Base-by-base conservation (phyloP, 1,139 yeast species). In the Scheffersomyces titani region DNA sequence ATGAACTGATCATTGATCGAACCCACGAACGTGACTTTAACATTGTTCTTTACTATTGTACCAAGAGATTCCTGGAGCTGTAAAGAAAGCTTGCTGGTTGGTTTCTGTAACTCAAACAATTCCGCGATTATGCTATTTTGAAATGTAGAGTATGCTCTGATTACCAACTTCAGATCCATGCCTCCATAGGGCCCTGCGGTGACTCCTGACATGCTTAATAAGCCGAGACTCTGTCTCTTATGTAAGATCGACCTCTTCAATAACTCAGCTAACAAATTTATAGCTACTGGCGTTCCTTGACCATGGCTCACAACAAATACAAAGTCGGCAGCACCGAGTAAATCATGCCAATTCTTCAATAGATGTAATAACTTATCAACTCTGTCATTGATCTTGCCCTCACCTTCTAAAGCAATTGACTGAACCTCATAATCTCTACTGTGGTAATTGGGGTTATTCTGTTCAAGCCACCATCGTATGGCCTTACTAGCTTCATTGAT, bases 41-140 rank as follows among this genome's bases (percentile, higher is more conserved):
- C 85, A 61, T 84, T 80, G 45, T 69, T 58, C 1, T 68, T 63
- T 4, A 81, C 62, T 22, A 85, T 62, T 1, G 64, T 63, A 21
- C 70, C 67, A 63, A 82, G 60, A 50, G 77, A 71, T 44, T 73
- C 66, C 13, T 65, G 60, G n/a, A 82, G 60, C 54, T 70, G 71
- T 4, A 64, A 58, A 19, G 80, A 72, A 36, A 70, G 71, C 2
- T 65, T 60, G 19, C 80, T 74, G 16, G 68, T 71, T 2, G 77
- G 74, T 51, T 76, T 76, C 60, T 75, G 82, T 49, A 80, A 69
- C 54, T 81, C 85, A 59, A 83, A 78, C 49, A 83, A 57, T 62
- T 84, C 88, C 61, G 70, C 70, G 52, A 84, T 71, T 2, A 83
- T 75, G 40, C 80, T 84, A 62, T 82, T 82, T 61, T 84, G 88